Evolutionary conservation across 73 alveolate genomes (phyloP), one percentile per base, ranked within the genome.

Genomic region (Paramecium pentaurelia): DNA sequence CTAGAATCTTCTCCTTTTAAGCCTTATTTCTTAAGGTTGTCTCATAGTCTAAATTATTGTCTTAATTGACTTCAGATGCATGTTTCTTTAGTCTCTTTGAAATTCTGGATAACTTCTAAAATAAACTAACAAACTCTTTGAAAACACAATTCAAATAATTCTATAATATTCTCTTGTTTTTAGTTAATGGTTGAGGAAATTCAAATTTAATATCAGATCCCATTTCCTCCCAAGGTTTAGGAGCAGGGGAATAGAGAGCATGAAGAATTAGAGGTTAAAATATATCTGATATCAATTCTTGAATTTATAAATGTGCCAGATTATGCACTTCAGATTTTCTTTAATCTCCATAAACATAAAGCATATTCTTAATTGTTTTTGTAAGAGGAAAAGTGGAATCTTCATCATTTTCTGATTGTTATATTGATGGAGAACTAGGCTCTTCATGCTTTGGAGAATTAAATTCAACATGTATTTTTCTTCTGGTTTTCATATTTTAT

Each of bases 331-430:
- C 91, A 20, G 91, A 80, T 11, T 45, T 45, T 47, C 28, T 80
- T 80, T 80, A 12, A 80, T 80, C 91, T 0, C 91, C 91, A 80
- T 80, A 80, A 30, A 80, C 91, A 80, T 80, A 80, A 8, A 80
- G 91, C 73, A 80, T 32, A 47, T 80, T 80, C 49, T 80, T 22
- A 0, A 80, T 80, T 20, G 91, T 80, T 25, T 34, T 38, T 10
- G 91, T 27, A 3, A 80, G 37, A 27, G 42, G 91, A 80, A 80
- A 80, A n/a, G 30, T 25, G 10, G 42, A 11, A 34, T 80, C 91
- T 10, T 44, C 86, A 6, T 27, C 83, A 8, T 25, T 34, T 30
- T 30, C 25, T 10, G 83, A 64, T 11, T 18, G 51, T 25, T 64
- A 11, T 14, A 11, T 12, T 30, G 47, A 64, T 30, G 45, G 38